phyloP scores from a whole-genome alignment of 2,329 filamentous ascomycete genomes.

The Blastomyces gilchristii region DNA sequence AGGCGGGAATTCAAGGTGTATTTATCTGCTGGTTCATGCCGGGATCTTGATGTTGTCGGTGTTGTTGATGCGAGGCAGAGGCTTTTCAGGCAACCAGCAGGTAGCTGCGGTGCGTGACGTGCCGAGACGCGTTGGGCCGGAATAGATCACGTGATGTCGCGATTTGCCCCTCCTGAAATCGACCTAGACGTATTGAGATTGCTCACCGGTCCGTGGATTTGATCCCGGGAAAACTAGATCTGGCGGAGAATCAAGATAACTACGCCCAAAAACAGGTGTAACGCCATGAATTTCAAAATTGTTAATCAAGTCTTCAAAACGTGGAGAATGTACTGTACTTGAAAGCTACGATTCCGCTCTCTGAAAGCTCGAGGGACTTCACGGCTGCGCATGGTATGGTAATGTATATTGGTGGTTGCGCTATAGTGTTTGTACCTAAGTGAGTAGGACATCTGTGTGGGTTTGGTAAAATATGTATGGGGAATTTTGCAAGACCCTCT shows the following conservation, averaged over 20 bases:
- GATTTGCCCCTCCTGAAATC: background rate
- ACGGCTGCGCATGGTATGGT: background rate
- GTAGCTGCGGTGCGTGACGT: background rate
- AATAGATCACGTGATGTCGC: background rate
- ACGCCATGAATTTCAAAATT: too few species aligned
- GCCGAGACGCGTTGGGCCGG: slow-evolving; percentile 1
- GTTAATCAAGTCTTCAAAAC: too few species aligned
- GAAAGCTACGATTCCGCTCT: background rate
- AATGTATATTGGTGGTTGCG: slow-evolving; percentile 6
- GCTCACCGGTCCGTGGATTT: too few species aligned
- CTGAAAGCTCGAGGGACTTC: background rate
- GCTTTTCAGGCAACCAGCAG: background rate
- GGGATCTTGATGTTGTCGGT: background rate
- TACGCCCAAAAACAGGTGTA: too few species aligned
- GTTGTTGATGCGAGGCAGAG: background rate
- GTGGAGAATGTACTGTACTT: too few species aligned
- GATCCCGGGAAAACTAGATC: too few species aligned
- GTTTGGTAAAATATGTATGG: slow-evolving; percentile 1
- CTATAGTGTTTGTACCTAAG: background rate
- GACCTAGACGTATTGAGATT: too few species aligned
- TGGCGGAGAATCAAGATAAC: too few species aligned
- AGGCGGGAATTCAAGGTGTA: background rate
- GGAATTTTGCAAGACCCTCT: background rate
- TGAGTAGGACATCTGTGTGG: background rate
- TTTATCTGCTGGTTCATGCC: background rate